Conservation (phyloP, 2,329 filamentous ascomycete species). For the Keithomyces neogunnii region DNA sequence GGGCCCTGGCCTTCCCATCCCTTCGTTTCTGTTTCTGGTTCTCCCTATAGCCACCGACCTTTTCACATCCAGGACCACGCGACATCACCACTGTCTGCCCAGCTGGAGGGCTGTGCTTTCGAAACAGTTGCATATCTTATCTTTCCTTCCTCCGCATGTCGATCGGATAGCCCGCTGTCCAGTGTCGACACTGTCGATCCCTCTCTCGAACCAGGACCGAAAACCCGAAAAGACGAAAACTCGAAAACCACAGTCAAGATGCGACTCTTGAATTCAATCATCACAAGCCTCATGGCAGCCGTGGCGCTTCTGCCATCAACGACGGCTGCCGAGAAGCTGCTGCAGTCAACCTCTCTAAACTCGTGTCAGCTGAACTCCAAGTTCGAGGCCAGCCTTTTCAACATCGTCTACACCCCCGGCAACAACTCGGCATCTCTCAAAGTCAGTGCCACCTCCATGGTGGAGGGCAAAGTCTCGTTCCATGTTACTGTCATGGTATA, state of each 20-base stretch:
- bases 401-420: conserved; percentile 63
- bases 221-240: too few relatives aligned
- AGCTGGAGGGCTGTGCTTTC: too few relatives aligned
- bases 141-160: too few relatives aligned
- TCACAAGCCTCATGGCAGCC: conserved; percentile 1
- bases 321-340: conserved; percentile 5
- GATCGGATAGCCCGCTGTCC: too few relatives aligned
- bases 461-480: conserved; percentile 57
- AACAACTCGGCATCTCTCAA: conserved; percentile 62
- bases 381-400: conserved; percentile 77
- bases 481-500: conserved; percentile 37
- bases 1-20: too few relatives aligned
- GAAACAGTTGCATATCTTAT: too few relatives aligned
- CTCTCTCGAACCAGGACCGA: not conserved
- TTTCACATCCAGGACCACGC: too few relatives aligned
- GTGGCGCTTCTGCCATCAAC: conserved; percentile 5
- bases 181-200: not conserved
- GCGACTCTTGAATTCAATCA: conserved; percentile 2
- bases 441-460: conserved; percentile 66
- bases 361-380: conserved; percentile 70
- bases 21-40: too few relatives aligned
- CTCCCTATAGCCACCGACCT: too few relatives aligned
- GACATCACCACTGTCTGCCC: too few relatives aligned
- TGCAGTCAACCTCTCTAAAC: conserved; percentile 58
- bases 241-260: not conserved